A percentile compares a stretch with the other conserved stretches of the same genome.
Conservation (phyloP, 257 asterid species). For the Haberlea rhodopensis region DNA sequence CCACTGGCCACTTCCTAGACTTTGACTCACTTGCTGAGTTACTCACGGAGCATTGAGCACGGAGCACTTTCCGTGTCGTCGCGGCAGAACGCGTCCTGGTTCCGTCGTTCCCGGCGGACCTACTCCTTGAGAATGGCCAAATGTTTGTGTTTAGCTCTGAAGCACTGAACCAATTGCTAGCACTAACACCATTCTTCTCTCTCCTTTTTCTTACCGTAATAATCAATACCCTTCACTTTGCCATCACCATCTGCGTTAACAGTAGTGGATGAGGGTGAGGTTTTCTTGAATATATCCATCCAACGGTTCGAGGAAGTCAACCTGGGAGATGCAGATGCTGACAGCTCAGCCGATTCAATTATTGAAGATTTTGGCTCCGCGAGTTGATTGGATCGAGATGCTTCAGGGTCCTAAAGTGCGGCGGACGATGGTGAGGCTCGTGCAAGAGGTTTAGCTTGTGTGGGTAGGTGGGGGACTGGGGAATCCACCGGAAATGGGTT, state of each 20-base stretch:
- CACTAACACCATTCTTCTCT: constrained; percentile 41
- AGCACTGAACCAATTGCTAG: constrained; percentile 27
- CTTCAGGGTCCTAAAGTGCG: constrained; percentile 23
- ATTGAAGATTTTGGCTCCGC: constrained; percentile 22
- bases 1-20: constrained; percentile 70
- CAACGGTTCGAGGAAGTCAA: constrained; percentile 73
- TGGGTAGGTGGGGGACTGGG: constrained; percentile 84
- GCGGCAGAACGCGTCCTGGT: constrained; percentile 55
- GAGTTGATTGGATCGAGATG: constrained; percentile 34
- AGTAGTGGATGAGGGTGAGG: constrained; percentile 20
- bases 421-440: constrained; percentile 17
- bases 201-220: constrained; percentile 36
- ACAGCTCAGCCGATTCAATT: constrained; percentile 20
- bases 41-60: constrained; percentile 91
- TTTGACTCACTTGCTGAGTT: constrained; percentile 89
- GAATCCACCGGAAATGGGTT: constrained; percentile 80
- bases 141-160: constrained; percentile 92
- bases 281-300: constrained; percentile 68
- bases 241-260: constrained; percentile 8
- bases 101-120: constrained; percentile 95
- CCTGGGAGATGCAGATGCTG: constrained; percentile 36
- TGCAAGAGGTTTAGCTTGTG: constrained; percentile 44
- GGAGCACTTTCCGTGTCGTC: constrained; percentile 78
- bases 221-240: constrained; percentile 24
- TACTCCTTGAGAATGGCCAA: constrained; percentile 93